These are phyloP conservation scores for Neonectria ditissima DNA, from an alignment of 2,329 filamentous ascomycete genomes.

Conservation along the genomic window DNA sequence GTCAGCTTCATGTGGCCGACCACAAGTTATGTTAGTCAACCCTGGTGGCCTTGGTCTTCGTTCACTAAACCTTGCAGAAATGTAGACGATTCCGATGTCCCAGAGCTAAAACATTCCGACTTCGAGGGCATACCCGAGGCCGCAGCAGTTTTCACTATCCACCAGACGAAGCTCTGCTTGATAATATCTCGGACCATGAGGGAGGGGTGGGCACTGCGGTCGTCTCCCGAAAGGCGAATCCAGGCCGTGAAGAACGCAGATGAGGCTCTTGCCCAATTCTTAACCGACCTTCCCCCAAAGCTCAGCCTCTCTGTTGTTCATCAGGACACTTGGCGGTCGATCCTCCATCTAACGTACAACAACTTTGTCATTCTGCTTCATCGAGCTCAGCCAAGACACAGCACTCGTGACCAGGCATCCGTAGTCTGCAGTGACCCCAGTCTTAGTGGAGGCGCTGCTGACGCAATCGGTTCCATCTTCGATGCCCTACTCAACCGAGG, in stretches of 20 bases:
- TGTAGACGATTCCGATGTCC: slow-evolving; percentile 17
- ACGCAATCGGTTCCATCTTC: not conserved
- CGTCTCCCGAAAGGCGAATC: not conserved
- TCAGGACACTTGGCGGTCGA: slow-evolving; percentile 5
- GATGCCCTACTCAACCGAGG: not conserved
- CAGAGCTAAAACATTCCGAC: slow-evolving; percentile 1
- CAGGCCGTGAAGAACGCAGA: slow-evolving; percentile 11
- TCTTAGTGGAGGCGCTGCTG: not conserved
- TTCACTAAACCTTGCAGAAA: slow-evolving; percentile 6
- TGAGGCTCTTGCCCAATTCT: slow-evolving; percentile 1
- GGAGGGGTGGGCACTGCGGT: not conserved
- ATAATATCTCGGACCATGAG: slow-evolving; percentile 18
- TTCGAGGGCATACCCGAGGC: slow-evolving; percentile 2
- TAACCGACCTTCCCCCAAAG: not conserved
- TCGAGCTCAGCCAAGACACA: slow-evolving; percentile 9
- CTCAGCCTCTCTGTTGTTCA: not conserved
- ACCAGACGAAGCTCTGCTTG: slow-evolving; percentile 16
- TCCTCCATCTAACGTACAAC: slow-evolving; percentile 12
- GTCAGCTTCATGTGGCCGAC: slow-evolving; percentile 21
- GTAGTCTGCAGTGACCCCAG: not conserved
- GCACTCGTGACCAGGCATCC: not conserved
- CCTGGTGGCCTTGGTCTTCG: too few species aligned
- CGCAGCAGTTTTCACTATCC: slow-evolving; percentile 14
- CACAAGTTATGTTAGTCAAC: slow-evolving; percentile 4
- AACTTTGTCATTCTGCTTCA: slow-evolving; percentile 18